phyloP scores from a whole-genome alignment of 2,329 filamentous ascomycete genomes.

The Thyridium curvatum region DNA sequence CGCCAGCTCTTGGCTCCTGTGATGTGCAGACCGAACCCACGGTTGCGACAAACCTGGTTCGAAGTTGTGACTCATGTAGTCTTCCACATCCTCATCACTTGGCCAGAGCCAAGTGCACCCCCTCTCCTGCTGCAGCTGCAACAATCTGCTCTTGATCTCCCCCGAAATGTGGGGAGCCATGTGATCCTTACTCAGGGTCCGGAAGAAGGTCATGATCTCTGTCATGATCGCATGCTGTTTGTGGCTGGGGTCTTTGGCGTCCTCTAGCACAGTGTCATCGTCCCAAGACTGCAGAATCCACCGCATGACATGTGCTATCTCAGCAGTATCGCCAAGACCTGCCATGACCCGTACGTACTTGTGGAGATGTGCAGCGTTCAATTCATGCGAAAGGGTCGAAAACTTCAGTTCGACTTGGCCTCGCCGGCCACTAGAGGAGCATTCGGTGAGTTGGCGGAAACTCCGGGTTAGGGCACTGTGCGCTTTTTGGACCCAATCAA shows the following conservation, averaged over 20 bases:
- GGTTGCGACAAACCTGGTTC: no score
- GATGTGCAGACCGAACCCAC: no score
- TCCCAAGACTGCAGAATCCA: constrained; percentile 52
- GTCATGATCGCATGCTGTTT: constrained; percentile 21
- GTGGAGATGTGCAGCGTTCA: constrained; percentile 43
- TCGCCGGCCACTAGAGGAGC: no score
- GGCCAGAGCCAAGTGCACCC: constrained; percentile 29
- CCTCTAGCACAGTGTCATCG: constrained; percentile 21
- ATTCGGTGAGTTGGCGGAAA: not conserved
- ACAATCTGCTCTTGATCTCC: constrained; percentile 19
- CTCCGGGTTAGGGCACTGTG: no score
- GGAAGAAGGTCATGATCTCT: constrained; percentile 28
- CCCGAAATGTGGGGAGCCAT: constrained; percentile 24
- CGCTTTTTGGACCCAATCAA: no score
- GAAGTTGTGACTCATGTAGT: constrained; percentile 16
- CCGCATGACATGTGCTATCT: constrained; percentile 47
- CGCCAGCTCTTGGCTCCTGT: not conserved
- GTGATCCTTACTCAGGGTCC: constrained; percentile 37
- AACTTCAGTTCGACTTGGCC: no score
- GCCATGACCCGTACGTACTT: constrained; percentile 59
- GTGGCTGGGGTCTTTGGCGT: constrained; percentile 28
- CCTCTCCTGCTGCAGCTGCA: constrained; percentile 15
- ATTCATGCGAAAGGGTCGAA: no score
- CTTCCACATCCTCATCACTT: constrained; percentile 23
- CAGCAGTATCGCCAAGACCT: constrained; percentile 50